Percentiles rank a stretch among this genome's conserved stretches.
phyloP scores from a whole-genome alignment of 371 early-diverging fungal species.

The Mortierella sp. region DNA sequence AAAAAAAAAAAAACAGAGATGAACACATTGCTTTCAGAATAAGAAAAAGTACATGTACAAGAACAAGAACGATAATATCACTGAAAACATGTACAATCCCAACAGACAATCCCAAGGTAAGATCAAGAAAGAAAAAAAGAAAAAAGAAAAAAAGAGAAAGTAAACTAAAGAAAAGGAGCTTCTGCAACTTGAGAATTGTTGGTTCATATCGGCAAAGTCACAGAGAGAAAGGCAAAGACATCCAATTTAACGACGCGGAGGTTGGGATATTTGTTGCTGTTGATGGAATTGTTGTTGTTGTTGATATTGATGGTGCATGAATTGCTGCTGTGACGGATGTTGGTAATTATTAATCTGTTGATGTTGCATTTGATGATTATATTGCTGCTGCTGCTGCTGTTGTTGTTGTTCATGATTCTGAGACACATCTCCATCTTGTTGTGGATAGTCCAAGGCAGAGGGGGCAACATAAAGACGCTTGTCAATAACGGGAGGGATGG shows the following conservation, averaged over 20 bases:
- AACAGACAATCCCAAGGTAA: neutral
- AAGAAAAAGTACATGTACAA: neutral
- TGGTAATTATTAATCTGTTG: neutral
- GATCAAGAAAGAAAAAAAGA: conserved; percentile 3
- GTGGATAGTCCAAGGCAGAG: conserved; percentile 65
- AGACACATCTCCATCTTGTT: conserved; percentile 63
- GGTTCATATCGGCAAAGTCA: neutral
- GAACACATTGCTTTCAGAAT: neutral
- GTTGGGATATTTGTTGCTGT: neutral
- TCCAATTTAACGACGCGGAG: neutral
- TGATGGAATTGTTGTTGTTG: neutral
- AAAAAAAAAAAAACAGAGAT: neutral
- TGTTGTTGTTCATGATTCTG: conserved; percentile 58
- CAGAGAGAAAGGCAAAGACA: neutral
- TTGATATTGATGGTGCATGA: neutral
- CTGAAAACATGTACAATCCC: neutral
- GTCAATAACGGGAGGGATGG: conserved; percentile 96
- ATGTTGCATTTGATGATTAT: conserved; percentile 7
- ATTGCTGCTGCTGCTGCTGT: conserved; percentile 31
- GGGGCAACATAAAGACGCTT: conserved; percentile 89
- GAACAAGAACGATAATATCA: too few species aligned
- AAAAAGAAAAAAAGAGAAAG: neutral
- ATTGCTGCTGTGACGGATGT: conserved; percentile 13
- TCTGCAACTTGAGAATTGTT: neutral
- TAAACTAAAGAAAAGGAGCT: neutral